Evolutionary conservation across 83 land plant species (phyloP), one percentile per base, ranked within the genome.

Genomic region (Picea abies): DNA sequence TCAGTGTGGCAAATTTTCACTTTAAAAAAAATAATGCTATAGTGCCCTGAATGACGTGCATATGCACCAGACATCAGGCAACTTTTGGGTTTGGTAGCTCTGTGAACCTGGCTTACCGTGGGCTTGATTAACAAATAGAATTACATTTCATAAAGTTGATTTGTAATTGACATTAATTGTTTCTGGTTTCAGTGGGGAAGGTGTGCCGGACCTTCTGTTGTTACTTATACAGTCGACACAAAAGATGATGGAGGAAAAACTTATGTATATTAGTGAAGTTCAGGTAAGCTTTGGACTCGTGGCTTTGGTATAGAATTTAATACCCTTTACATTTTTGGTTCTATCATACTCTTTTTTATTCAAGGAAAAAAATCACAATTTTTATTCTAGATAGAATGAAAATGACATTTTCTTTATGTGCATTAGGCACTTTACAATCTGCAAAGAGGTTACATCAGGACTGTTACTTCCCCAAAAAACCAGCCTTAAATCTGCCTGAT

Each of bases 171-270:
- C 22, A 70, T 37, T 37, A 17, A 35, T 19, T 70, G 15, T n/a
- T 47, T 79, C 15, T 35, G 81, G 63, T 79, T 52, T 62, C 87
- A 98, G 99, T 91, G 99, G 99, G n/a, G 99, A 98, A 80, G 99
- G 99, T 52, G 90, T 98, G 16, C 99, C 99, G 66, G 99, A 98
- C 83, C 82, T 98, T 52, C 86, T 98, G 52, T 81, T 96, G 84
- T 86, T 98, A 61, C 83, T 98, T 83, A 90, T 94, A 35, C 96
- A 94, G 66, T 91, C 96, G 91, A 89, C 99, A 72, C 98, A 96
- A 85, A 94, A 94, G 80, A 88, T 92, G 70, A 98, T 98, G 99
- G 92, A 90, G 73, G 93, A 94, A 49, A 98, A 90, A 81, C 97
- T 98, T 60, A 96, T 93, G 83, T 98, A 80, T 72, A 84, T 89